Conservation (phyloP, 2,329 filamentous ascomycete species). For the Aschersonia sp. region DNA sequence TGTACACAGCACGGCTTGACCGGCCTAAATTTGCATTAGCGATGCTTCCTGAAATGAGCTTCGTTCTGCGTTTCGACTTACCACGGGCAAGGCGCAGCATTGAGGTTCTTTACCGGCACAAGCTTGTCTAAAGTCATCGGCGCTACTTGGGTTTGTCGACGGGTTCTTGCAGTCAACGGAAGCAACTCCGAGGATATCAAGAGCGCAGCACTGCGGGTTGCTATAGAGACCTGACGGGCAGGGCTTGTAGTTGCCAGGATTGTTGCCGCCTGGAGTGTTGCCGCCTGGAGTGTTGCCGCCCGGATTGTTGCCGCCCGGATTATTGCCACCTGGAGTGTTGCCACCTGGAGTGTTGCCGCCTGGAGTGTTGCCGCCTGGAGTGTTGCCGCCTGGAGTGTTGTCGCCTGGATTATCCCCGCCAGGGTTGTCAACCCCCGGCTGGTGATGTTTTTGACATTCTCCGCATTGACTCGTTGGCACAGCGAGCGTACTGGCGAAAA, state of each 20-base stretch:
- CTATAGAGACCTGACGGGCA: slow-evolving; percentile 4
- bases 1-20: not conserved
- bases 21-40: not conserved
- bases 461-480: slow-evolving; percentile 4
- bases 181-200: slow-evolving; percentile 5
- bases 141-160: not conserved
- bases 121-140: not conserved
- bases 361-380: slow-evolving; percentile 1
- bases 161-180: slow-evolving; percentile 4
- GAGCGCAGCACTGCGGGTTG: slow-evolving; percentile 5
- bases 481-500: slow-evolving; percentile 6
- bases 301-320: slow-evolving; percentile 1
- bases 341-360: not conserved
- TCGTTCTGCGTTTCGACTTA: not conserved
- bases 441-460: slow-evolving; percentile 1
- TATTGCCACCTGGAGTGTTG: slow-evolving; percentile 1
- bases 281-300: slow-evolving; percentile 2
- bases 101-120: not conserved
- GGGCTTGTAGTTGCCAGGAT: not conserved
- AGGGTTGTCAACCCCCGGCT: not conserved
- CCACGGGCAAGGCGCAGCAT: slow-evolving; percentile 1
- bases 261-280: slow-evolving; percentile 1
- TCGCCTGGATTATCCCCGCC: slow-evolving; percentile 2
- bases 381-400: slow-evolving; percentile 1
- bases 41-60: too few relatives aligned